A percentile compares a stretch with the other conserved stretches of the same genome.
Conservation (phyloP, 441 rosid genomes). For the Erodium trifolium region DNA sequence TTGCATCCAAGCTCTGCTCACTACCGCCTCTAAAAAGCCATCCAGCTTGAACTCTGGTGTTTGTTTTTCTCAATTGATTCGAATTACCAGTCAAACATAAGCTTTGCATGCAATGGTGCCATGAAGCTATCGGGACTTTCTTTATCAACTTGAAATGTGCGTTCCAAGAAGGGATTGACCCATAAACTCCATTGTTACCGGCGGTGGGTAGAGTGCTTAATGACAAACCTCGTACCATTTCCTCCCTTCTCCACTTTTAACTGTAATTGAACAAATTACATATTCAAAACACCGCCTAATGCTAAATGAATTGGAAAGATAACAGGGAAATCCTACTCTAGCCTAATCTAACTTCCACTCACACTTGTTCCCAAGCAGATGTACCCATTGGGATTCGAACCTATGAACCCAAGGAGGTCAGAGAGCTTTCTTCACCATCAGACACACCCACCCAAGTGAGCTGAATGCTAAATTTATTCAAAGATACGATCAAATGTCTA, state of each 20-base stretch:
- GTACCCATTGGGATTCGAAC: too few relatives aligned
- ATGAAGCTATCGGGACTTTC: constrained; percentile 23
- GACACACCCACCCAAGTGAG: too few relatives aligned
- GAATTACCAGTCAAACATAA: constrained; percentile 26
- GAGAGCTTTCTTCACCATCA: too few relatives aligned
- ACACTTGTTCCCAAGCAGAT: too few relatives aligned
- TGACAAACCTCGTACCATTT: constrained; percentile 48
- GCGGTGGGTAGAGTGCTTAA: constrained; percentile 38
- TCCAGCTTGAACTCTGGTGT: constrained; percentile 60
- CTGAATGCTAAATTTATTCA: background rate
- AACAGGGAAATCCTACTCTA: too few relatives aligned
- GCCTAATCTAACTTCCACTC: too few relatives aligned
- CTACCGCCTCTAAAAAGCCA: constrained; percentile 63
- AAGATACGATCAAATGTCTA: background rate
- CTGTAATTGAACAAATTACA: background rate
- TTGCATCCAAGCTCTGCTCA: constrained; percentile 49
- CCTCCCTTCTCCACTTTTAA: background rate
- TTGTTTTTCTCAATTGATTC: constrained; percentile 27
- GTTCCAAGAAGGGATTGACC: constrained; percentile 27
- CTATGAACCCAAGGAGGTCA: too few relatives aligned
- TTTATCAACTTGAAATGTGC: constrained; percentile 31
- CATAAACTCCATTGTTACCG: constrained; percentile 35
- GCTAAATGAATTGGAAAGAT: background rate
- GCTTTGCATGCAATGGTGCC: constrained; percentile 28
- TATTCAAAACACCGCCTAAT: background rate